Evolutionary conservation across 1,139 yeast species (phyloP), one percentile per base, ranked within the genome.

Genomic region (Debaryomycetaceae sp.): DNA sequence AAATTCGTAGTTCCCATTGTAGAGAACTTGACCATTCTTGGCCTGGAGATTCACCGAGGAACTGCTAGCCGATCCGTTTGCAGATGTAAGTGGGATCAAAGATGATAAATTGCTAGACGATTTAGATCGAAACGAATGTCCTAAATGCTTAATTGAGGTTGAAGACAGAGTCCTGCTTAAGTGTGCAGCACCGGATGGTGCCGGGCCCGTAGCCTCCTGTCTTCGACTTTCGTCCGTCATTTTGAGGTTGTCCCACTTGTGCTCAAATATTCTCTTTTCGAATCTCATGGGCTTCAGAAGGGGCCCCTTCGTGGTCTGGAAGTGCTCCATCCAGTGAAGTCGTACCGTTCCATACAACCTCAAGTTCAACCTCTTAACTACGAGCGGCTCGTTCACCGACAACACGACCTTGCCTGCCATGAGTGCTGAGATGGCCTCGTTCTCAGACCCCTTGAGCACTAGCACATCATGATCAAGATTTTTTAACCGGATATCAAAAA

Each of bases 1-100:
- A 55, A 93, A 80, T 59, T 88, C 96, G 61, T 93, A 90, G 61
- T 88, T 89, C 0, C 99, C 99, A 50, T 76, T 81, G 11, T 37
- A 41, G 31, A 46, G 40, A 20, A 42, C 39, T 37, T 37, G 37
- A 5, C 24, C 20, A 14, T 37, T 33, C 8, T 56, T 47, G 9
- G 58, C 47, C 33, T 48, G 45, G 38, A 45, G 50, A 11, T 36
- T 17, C 6, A n/a, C 39, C 6, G 39, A 24, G 13, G 37, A 36
- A 6, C 36, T 41, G 9, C 36, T 27, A n/a, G 49, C 41, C 17
- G 52, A 41, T n/a, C 53, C 45, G 31, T 33, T 38, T 31, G 34
- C 46, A 6, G 37, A 54, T 37, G 63, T 54, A 14, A 58, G 50
- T 7, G 40, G 40, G 30, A 46, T 40, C 35, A 56, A 44, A 42